These are phyloP conservation scores for Nigrospora osmanthi DNA, from an alignment of 2,329 filamentous ascomycete genomes.

Conservation along the genomic window DNA sequence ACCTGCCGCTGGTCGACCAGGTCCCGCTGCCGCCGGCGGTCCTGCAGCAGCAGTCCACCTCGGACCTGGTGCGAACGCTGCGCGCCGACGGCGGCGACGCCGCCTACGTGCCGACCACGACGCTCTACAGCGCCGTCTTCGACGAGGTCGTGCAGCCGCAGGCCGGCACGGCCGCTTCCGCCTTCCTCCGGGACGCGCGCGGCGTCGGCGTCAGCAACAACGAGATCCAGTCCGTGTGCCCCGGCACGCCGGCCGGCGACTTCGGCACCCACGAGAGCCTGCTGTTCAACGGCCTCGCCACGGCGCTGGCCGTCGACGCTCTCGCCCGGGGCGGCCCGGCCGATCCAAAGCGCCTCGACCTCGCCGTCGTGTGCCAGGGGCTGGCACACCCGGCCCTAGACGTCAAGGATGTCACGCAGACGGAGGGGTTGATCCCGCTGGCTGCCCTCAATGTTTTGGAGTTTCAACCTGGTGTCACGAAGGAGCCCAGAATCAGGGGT, in stretches of 20 bases:
- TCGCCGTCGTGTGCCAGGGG: background rate
- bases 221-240: slow-evolving; percentile 35
- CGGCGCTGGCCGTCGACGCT: background rate
- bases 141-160: slow-evolving; percentile 46
- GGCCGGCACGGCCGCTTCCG: slow-evolving; percentile 34
- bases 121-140: slow-evolving; percentile 31
- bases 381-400: background rate
- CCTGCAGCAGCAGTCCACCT: slow-evolving; percentile 36
- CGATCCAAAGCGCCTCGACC: background rate
- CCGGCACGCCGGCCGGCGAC: slow-evolving; percentile 19
- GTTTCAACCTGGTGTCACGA: background rate
- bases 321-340: background rate
- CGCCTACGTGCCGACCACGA: slow-evolving; percentile 46
- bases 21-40: slow-evolving; percentile 39
- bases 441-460: background rate
- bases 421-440: background rate
- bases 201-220: slow-evolving; percentile 36
- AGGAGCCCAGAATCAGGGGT: background rate
- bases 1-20: slow-evolving; percentile 24
- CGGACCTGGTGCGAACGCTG: slow-evolving; percentile 30
- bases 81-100: slow-evolving; percentile 36
- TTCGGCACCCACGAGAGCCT: background rate
- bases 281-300: background rate
- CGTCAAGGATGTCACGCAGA: background rate
- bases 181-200: slow-evolving; percentile 28